Base-by-base conservation (phyloP, 345 rosid genomes). In the Nasturtium officinale region DNA sequence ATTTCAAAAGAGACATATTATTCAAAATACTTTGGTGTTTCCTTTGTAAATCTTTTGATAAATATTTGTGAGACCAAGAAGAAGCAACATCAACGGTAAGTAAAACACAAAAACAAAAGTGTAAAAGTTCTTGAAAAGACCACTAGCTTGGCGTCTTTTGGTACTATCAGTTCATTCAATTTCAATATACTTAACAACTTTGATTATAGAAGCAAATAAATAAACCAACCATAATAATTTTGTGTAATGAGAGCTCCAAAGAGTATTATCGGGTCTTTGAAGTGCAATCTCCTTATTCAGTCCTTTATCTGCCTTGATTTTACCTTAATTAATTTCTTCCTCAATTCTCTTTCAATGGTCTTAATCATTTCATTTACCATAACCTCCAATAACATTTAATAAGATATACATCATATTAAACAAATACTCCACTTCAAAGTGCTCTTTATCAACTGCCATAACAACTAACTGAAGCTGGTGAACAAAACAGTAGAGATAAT, bases 61-160 rank as follows among this genome's bases (percentile, higher is more conserved):
- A 63, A 23, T 58, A 60, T 63, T 51, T 4, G 32, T 63, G 17
- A 52, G 20, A 12, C 53, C 42, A 4, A 62, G 23, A 11, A 72
- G 46, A 9, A 25, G 9, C 45, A 26, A 37, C 47, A 73, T 63
- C 55, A 63, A 42, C 17, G 17, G 42, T 28, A 53, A 18, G 20
- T 10, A 12, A 10, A 74, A 74, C 9, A 48, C 43, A 58, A 66
- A 67, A 6, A 47, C 55, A 58, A 72, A 72, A 5, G 76, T 35
- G 3, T 32, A 7, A 23, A 72, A 17, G 2, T 26, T 17, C 7
- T 38, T 16, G 3, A 52, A 1, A 23, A 62, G 4, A 18, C 13
- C 28, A 6, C 28, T 35, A 6, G 29, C 65, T 53, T 53, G 37
- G 0, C 29, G 1, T 20, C 7, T 73, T 64, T 73, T 48, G 7